Conservation (phyloP, 2,329 filamentous ascomycete genomes). For the Colletotrichum sp. region DNA sequence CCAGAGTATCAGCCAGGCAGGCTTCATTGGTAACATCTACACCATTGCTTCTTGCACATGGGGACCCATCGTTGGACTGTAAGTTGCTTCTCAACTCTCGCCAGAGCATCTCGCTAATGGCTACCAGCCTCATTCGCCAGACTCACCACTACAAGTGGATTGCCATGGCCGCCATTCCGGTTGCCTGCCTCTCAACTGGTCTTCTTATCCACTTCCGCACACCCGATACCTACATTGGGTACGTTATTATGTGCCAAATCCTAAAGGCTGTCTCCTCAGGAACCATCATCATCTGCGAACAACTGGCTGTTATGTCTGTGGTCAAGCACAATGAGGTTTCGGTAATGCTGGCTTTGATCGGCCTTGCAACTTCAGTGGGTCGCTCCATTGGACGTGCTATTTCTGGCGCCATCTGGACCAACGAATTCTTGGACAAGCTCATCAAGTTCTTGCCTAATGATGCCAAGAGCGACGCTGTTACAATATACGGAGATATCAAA, state of each 20-base stretch:
- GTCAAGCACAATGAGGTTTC: conserved; percentile 36
- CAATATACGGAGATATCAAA: conserved; percentile 39
- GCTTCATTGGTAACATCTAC: conserved; percentile 37
- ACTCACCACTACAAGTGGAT: conserved; percentile 38
- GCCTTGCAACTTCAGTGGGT: conserved; percentile 34
- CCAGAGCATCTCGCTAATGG: conserved; percentile 38
- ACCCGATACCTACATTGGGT: conserved; percentile 34
- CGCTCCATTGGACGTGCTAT: conserved; percentile 35
- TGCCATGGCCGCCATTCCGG: conserved; percentile 32
- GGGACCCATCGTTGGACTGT: conserved; percentile 43
- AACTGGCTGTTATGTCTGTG: conserved; percentile 38
- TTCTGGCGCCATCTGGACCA: conserved; percentile 38
- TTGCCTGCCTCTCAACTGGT: conserved; percentile 31
- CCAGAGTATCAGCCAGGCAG: conserved; percentile 28
- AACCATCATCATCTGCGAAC: conserved; percentile 49
- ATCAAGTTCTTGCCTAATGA: conserved; percentile 39
- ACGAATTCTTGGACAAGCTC: conserved; percentile 41
- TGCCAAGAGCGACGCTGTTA: conserved; percentile 47
- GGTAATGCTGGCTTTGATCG: conserved; percentile 35
- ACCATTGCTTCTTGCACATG: conserved; percentile 42
- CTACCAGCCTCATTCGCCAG: conserved; percentile 41
- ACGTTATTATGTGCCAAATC: conserved; percentile 43
- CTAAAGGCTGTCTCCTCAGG: conserved; percentile 44
- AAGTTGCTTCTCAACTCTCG: background rate
- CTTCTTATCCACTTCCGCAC: conserved; percentile 42